Base-by-base conservation (phyloP, 331 rosid genomes). In the Pyrus hybrid region DNA sequence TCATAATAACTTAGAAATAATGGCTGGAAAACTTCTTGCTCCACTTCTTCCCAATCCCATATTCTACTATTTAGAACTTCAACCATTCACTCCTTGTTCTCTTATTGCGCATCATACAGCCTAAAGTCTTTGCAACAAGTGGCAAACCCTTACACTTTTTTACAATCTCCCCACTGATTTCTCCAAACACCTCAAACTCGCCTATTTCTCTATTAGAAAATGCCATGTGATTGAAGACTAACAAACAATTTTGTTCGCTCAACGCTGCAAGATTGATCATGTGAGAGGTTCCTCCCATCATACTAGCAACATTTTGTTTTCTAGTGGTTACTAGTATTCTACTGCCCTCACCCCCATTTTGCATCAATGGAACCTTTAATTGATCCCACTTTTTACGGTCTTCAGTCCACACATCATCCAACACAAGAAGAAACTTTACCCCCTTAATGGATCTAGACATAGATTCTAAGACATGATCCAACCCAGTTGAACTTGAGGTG, bases 81-180 rank as follows among this genome's bases (percentile, higher is more conserved):
- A 1, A 11, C 76, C 76, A 77, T 5, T 77, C 62, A 13, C 33
- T 30, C 1, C 0, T 32, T 14, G 75, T 71, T 0, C 6, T 49
- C 11, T 77, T 77, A 17, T 28, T 3, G 0, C 71, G 28, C 66
- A 77, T 20, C 4, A 70, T 49, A 22, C 72, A 26, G 11, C 64
- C 81, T 29, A 77, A 62, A 49, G 72, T 62, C n/a, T 70, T 77
- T 2, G 57, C 81, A 0, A 65, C 81, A 30, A 77, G 81, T 28
- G 76, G 76, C 26, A 62, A 68, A 26, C 81, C 81, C 0, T 47
- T 12, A 4, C 56, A 70, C 32, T 70, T 77, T 22, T 11, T 57
- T 2, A 30, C 76, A 63, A 77, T 47, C 11, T 29, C 4, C 21
- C 6, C 0, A 3, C 76, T 63, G 17, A 70, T 77, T 2, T 1